A percentile compares a stretch with the other conserved stretches of the same genome.
These are phyloP conservation scores for Trypanosoma congolense DNA, from an alignment of 208 protist species.

Conservation along the genomic window DNA sequence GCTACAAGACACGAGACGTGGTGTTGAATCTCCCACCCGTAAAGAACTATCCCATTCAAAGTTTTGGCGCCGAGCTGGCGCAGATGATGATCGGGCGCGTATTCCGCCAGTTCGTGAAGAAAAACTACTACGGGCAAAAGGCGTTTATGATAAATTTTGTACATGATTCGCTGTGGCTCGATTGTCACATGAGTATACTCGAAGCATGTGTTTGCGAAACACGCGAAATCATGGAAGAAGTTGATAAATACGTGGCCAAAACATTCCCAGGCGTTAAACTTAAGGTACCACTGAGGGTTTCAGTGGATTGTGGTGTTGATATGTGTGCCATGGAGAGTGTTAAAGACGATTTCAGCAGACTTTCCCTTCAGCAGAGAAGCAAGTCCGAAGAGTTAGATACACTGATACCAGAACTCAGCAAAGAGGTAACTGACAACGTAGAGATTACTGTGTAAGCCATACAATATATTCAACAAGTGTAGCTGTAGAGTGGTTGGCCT, in stretches of 20 bases:
- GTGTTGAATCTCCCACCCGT: constrained; percentile 76
- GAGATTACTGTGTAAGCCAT: constrained; percentile 17
- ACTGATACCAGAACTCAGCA: constrained; percentile 7
- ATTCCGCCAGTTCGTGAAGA: constrained; percentile 62
- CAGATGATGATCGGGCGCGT: constrained; percentile 88
- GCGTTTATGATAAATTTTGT: constrained; percentile 85
- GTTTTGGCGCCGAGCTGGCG: constrained; percentile 82
- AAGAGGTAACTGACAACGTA: constrained; percentile 19
- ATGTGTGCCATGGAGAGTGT: constrained; percentile 76
- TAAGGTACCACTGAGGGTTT: constrained; percentile 58
- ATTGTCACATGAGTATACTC: constrained; percentile 80
- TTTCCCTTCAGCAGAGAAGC: constrained; percentile 13
- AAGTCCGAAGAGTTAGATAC: constrained; percentile 7
- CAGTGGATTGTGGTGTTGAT: constrained; percentile 64
- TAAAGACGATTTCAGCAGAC: constrained; percentile 39
- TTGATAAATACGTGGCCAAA: constrained; percentile 69
- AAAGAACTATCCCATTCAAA: constrained; percentile 89
- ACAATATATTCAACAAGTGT: too few species aligned
- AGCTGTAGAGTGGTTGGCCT: too few species aligned
- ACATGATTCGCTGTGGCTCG: constrained; percentile 88
- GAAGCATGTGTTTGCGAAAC: constrained; percentile 59
- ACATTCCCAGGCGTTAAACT: constrained; percentile 69
- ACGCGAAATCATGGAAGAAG: constrained; percentile 47
- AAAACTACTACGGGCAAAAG: constrained; percentile 55
- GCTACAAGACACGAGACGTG: constrained; percentile 69